These are phyloP conservation scores for Thelephora ganbajun DNA, from an alignment of 768 basidiomycete genomes.

Conservation along the genomic window DNA sequence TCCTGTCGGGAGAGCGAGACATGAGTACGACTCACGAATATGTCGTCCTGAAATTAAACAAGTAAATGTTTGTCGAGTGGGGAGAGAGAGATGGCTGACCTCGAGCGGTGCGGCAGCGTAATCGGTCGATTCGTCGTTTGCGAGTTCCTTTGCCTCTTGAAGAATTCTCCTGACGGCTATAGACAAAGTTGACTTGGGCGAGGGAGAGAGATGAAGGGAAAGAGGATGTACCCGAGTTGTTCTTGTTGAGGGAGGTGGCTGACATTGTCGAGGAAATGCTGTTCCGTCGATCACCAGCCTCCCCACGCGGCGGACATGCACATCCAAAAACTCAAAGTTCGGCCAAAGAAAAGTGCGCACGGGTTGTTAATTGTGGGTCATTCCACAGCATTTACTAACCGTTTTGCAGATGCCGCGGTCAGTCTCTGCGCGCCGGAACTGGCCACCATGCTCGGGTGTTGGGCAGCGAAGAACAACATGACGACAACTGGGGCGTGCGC, in stretches of 20 bases:
- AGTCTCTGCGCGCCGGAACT: conserved; percentile 59
- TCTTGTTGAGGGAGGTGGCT: conserved; percentile 56
- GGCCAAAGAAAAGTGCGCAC: conserved; percentile 54
- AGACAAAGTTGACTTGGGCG: neutral
- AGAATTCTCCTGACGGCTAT: conserved; percentile 91
- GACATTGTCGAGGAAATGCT: conserved; percentile 11
- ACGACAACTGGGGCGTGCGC: conserved; percentile 40
- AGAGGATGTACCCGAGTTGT: conserved; percentile 59
- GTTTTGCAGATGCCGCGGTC: conserved; percentile 25
- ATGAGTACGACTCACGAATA: conserved; percentile 48
- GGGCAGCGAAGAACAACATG: conserved; percentile 63
- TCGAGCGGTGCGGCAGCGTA: conserved; percentile 70
- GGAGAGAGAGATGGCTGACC: conserved; percentile 28
- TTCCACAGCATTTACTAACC: neutral
- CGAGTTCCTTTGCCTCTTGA: conserved; percentile 87
- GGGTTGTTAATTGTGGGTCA: neutral
- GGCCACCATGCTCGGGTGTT: conserved; percentile 71
- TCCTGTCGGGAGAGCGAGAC: neutral
- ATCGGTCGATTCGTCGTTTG: conserved; percentile 72
- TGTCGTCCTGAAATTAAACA: conserved; percentile 48
- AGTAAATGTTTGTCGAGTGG: conserved; percentile 2
- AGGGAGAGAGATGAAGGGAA: neutral
- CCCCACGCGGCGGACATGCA: conserved; percentile 22
- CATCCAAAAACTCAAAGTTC: conserved; percentile 69
- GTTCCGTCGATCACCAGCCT: conserved; percentile 5